A percentile compares a stretch with the other conserved stretches of the same genome.
phyloP scores from a whole-genome alignment of 2,329 filamentous ascomycete species.

The Cercospora canescens region DNA sequence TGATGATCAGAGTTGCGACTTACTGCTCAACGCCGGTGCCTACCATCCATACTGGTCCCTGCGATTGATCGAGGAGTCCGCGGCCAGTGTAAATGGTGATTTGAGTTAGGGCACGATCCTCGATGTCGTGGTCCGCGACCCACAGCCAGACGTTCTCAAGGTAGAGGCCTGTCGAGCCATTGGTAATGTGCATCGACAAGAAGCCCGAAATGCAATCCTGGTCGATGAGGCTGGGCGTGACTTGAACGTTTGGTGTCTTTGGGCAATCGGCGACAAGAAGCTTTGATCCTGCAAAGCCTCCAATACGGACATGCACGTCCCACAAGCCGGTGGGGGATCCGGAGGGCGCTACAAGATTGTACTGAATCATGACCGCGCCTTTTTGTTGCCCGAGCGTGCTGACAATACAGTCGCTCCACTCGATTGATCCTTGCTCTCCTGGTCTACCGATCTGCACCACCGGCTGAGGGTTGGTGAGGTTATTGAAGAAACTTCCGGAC shows the following conservation, averaged over 20 bases:
- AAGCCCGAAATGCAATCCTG: slow-evolving; percentile 34
- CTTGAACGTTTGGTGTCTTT: slow-evolving; percentile 25
- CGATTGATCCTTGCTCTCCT: slow-evolving; percentile 65
- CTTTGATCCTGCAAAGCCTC: slow-evolving; percentile 53
- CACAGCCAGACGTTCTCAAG: slow-evolving; percentile 92
- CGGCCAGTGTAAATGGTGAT: slow-evolving; percentile 90
- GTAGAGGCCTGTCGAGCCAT: slow-evolving; percentile 63
- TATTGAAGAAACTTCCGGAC: slow-evolving; percentile 57
- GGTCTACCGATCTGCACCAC: slow-evolving; percentile 67
- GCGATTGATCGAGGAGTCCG: slow-evolving; percentile 79
- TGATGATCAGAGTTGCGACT: neutral
- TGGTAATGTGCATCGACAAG: slow-evolving; percentile 46
- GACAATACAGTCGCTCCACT: slow-evolving; percentile 72
- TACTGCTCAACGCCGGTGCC: slow-evolving; percentile 65
- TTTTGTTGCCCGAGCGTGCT: slow-evolving; percentile 66
- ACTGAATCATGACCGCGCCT: slow-evolving; percentile 71
- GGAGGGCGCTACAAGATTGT: slow-evolving; percentile 59
- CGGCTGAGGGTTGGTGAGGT: slow-evolving; percentile 60
- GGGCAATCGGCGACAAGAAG: slow-evolving; percentile 47
- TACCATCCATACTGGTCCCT: slow-evolving; percentile 57
- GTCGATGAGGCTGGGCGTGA: slow-evolving; percentile 25
- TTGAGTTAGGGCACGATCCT: slow-evolving; percentile 68
- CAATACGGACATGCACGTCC: slow-evolving; percentile 56
- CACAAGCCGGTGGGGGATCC: slow-evolving; percentile 55
- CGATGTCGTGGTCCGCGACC: slow-evolving; percentile 87